Evolutionary conservation across 2,329 filamentous ascomycete genomes (phyloP), one percentile per base, ranked within the genome.

Genomic region (Neoascochyta sp.): DNA sequence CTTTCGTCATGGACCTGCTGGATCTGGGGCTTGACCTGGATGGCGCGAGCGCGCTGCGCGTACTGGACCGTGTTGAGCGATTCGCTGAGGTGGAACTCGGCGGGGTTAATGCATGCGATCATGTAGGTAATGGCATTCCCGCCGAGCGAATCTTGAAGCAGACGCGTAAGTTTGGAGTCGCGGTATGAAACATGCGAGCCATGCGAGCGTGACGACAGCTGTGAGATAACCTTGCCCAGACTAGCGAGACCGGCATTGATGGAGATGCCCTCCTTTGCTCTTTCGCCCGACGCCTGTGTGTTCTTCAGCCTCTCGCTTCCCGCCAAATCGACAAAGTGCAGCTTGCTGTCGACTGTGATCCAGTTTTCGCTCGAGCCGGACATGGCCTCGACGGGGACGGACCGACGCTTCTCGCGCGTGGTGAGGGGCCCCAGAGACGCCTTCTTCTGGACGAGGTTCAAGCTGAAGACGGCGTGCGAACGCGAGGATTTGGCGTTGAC

Each of bases 91-190:
- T 98, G 92, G 58, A 98, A 98, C 60, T 95, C 89, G 9, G 90
- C 87, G 0, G 89, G 90, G 1, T 90, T 98, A 16, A 98, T 89
- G 65, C 92, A 98, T 7, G 92, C 92, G 66, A 98, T 92, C 92
- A 98, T 96, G 67, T 96, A 98, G 1, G 92, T 98, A 58, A 95
- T 94, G 19, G 92, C 92, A 59, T 94, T 96, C 4, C 92, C 92
- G 34, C 92, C 92, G 4, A 98, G 74, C 0, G 92, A 98, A 64
- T 98, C 92, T 69, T 98, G 92, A 11, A 98, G 76, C 14, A 98
- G 73, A 37, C 92, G 83, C 8, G 92, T 98, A 49, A 98, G 79
- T 60, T 88, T 89, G n/a, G 92, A 96, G 66, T 98, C 92, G 43
- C 92, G 86, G 62, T 98, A 98, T 2, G 92, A 98, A 34, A 98